phyloP scores from a whole-genome alignment of 768 basidiomycete genomes.

The Amanita fuliginea region DNA sequence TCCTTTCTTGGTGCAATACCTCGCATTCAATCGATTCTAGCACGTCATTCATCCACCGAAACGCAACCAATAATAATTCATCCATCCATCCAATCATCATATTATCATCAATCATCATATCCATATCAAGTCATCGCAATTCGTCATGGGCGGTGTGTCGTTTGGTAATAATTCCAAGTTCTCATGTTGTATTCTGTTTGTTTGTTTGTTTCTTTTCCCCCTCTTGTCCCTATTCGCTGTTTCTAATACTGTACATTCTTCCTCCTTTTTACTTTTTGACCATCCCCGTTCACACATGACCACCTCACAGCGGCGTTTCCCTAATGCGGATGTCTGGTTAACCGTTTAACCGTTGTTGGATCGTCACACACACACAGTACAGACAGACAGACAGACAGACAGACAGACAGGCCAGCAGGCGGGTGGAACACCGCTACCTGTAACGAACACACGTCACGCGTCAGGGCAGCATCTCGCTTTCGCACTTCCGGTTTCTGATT shows the following conservation, averaged over 20 bases:
- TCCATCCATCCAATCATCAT: background rate
- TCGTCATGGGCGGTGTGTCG: background rate
- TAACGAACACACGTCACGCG: too few relatives aligned
- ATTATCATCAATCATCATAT: background rate
- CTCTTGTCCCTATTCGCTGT: background rate
- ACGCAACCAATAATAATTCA: background rate
- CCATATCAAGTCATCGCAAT: background rate
- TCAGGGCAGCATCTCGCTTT: too few relatives aligned
- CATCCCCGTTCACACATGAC: background rate
- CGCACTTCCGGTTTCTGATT: too few relatives aligned
- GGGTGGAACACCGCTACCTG: too few relatives aligned
- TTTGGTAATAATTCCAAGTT: background rate
- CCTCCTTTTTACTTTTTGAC: background rate
- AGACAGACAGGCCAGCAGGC: too few relatives aligned
- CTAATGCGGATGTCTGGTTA: background rate
- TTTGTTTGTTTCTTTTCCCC: background rate
- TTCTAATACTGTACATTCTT: slow-evolving; percentile 2
- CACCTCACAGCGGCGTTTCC: background rate
- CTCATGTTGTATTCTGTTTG: background rate
- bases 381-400: too few relatives aligned
- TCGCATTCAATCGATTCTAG: background rate
- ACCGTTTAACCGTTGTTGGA: background rate
- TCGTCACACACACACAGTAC: too few relatives aligned
- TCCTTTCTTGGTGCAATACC: background rate
- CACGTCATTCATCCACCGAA: background rate